Conservation (phyloP, 257 asterid genomes). For the Forsythia suspensa region DNA sequence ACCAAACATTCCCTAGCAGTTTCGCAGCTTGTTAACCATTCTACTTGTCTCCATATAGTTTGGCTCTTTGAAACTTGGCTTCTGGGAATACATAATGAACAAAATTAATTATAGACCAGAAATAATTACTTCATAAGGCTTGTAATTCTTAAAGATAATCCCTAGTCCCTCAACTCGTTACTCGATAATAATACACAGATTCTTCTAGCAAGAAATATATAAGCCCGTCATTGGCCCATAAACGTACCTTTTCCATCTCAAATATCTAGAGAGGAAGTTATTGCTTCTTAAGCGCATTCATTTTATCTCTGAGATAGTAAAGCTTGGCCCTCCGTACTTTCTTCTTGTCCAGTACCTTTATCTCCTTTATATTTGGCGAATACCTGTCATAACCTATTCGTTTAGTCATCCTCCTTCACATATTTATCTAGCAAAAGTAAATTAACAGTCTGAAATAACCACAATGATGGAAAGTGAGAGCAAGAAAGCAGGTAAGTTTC, state of each 20-base stretch:
- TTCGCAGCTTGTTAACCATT: constrained; percentile 23
- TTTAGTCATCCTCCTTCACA: constrained; percentile 20
- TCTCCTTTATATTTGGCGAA: constrained; percentile 95
- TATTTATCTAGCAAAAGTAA: neutral
- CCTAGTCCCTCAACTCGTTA: neutral
- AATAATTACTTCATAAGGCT: neutral
- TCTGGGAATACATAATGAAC: neutral
- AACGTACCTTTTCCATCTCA: constrained; percentile 30
- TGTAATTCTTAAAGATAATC: constrained; percentile 15
- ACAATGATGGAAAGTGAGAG: neutral
- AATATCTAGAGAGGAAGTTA: constrained; percentile 33
- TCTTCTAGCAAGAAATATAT: constrained; percentile 10
- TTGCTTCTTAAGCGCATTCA: constrained; percentile 82
- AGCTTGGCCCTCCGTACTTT: constrained; percentile 98
- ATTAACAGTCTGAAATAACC: neutral
- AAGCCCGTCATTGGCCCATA: constrained; percentile 22
- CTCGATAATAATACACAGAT: constrained; percentile 4
- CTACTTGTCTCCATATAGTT: constrained; percentile 27
- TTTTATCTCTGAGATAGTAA: constrained; percentile 86
- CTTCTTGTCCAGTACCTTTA: constrained; percentile 88
- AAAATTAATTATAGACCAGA: neutral
- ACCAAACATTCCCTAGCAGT: neutral
- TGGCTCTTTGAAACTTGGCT: constrained; percentile 14
- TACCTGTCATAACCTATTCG: constrained; percentile 57
- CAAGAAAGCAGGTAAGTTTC: neutral